A percentile compares a stretch with the other conserved stretches of the same genome.
phyloP scores from a whole-genome alignment of 2,329 filamentous ascomycete species.

The Xylaria sp. region DNA sequence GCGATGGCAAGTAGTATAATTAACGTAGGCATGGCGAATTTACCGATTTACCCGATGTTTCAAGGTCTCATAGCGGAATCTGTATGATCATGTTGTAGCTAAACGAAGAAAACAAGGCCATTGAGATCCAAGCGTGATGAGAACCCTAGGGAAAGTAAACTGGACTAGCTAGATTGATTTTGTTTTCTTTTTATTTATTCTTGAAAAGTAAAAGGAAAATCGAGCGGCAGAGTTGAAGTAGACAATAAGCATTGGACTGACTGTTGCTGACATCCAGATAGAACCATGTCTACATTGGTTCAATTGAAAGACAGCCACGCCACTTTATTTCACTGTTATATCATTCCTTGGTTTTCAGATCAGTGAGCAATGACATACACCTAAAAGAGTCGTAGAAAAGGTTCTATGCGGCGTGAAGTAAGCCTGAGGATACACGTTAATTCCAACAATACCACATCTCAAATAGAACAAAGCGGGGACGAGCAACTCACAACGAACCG shows the following conservation, averaged over 20 bases:
- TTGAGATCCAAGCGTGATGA: not conserved
- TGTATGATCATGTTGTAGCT: not conserved
- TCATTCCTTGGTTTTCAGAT: not conserved
- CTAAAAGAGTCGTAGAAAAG: not conserved
- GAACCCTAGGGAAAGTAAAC: not conserved
- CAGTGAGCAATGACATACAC: not conserved
- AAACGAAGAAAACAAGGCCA: not conserved
- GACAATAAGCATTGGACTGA: not conserved
- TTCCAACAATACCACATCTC: not conserved
- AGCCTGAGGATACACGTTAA: not conserved
- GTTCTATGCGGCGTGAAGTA: not conserved
- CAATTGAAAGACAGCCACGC: not conserved
- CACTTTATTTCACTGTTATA: not conserved
- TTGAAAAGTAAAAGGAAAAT: not conserved
- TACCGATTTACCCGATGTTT: not conserved
- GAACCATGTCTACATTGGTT: not conserved
- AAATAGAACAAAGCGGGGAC: constrained; percentile 5
- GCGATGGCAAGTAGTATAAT: constrained; percentile 35
- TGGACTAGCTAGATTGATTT: not conserved
- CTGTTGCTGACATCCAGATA: not conserved
- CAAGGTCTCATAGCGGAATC: not conserved
- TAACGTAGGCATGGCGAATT: not conserved
- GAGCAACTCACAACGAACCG: not conserved
- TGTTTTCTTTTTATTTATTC: not conserved
- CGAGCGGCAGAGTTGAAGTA: too few relatives aligned